A percentile compares a stretch with the other conserved stretches of the same genome.
These are phyloP conservation scores for Collybia mongolica DNA, from an alignment of 768 basidiomycete genomes.

Conservation along the genomic window DNA sequence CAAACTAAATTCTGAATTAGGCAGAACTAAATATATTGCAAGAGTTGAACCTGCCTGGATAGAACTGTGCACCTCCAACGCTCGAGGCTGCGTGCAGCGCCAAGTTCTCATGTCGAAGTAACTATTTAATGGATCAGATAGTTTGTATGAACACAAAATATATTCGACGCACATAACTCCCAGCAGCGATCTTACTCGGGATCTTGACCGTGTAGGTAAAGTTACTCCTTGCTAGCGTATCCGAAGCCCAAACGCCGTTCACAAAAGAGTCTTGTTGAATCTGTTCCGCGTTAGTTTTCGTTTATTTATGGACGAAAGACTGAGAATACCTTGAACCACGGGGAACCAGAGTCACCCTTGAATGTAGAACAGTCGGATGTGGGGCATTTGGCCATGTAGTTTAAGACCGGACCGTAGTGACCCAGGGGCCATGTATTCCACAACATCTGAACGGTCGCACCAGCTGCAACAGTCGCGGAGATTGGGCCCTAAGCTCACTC, in stretches of 20 bases:
- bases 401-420: conserved; percentile 35
- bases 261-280: conserved; percentile 34
- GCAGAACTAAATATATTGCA: neutral
- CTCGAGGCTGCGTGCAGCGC: conserved; percentile 32
- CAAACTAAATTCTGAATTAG: conserved; percentile 21
- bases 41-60: conserved; percentile 22
- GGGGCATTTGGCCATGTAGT: conserved; percentile 39
- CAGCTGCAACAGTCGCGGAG: conserved; percentile 33
- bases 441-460: conserved; percentile 29
- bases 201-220: conserved; percentile 35
- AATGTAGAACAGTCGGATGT: conserved; percentile 30
- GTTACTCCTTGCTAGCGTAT: conserved; percentile 30
- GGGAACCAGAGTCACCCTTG: conserved; percentile 33
- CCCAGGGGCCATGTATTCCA: conserved; percentile 43
- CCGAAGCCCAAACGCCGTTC: conserved; percentile 36
- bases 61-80: conserved; percentile 37
- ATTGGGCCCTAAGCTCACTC: conserved; percentile 28
- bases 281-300: conserved; percentile 9
- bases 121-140: conserved; percentile 13
- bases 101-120: conserved; percentile 37
- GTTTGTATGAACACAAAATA: neutral
- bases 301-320: neutral
- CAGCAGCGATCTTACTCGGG: conserved; percentile 35
- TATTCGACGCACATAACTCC: conserved; percentile 27
- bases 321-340: conserved; percentile 36